Evolutionary conservation across 2,329 filamentous ascomycete species (phyloP), one percentile per base, ranked within the genome.

Genomic region (Xylaria digitata): DNA sequence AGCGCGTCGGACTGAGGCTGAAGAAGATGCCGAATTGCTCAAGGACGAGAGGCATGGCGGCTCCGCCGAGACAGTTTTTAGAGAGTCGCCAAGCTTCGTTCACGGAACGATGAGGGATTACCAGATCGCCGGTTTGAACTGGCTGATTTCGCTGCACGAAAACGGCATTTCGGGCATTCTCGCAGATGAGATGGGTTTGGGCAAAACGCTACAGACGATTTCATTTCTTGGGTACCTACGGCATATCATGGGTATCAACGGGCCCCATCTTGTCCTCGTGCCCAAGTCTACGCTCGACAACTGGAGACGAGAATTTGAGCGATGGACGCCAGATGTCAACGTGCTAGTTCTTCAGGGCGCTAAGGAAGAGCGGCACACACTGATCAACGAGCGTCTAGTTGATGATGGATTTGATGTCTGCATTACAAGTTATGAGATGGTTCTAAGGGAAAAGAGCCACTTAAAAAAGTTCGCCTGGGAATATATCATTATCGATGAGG

Each of bases 381-480:
- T 99, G 61, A 98, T 99, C 79, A 93, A 93, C 71, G 93, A 97
- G 17, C 92, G 93, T 4, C 85, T 99, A n/a, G 86, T 96, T 19
- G 92, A 96, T 66, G 94, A 97, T 78, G 93, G 97, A 72, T 99
- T 99, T 73, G 96, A 99, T 75, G 95, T 98, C 19, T 97, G 95
- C 82, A 92, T 99, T 78, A 99, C 96, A 15, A 97, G 94, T 79
- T 99, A 99, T 82, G 96, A 99, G 80, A 98, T 99, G 95, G 94
- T 99, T 66, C 85, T 99, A 13, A 89, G 96, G 65, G 96, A 99
- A 78, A 98, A 99, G 82, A 85, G 92, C 0, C 93, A 97, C 73
- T 81, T 99, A 72, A 97, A 96, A 82, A 98, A 98, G 80, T 97
- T 99, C 78, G 94, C 96, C 0, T 99, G 96, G 96, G 95, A 99